Evolutionary conservation across 164 flowering plant genomes (phyloP).

Genomic region (Cinnamomum micranthum): DNA sequence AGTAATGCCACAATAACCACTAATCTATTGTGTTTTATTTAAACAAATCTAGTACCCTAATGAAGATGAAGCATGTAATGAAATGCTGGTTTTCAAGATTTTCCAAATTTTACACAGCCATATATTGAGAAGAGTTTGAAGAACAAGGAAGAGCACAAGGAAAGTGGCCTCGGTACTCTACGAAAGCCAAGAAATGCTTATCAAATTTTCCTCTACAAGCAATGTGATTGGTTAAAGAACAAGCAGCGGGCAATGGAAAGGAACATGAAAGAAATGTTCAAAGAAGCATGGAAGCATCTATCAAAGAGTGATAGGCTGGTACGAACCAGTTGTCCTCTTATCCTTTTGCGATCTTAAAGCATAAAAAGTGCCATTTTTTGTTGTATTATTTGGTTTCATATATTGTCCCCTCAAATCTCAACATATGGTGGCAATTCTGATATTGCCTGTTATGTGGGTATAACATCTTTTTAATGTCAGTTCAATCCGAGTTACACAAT

Average conservation of each 20-base stretch:
- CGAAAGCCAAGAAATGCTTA: conserved; percentile 20
- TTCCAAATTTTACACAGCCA: conserved; percentile 25
- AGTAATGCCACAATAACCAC: neutral
- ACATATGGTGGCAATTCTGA: too few species aligned
- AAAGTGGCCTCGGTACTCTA: neutral
- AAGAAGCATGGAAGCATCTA: conserved; percentile 36
- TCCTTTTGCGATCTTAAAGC: neutral
- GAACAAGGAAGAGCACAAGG: conserved; percentile 16
- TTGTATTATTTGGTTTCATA: neutral
- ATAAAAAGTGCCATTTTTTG: neutral
- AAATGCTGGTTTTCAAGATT: neutral
- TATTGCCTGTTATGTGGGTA: too few species aligned
- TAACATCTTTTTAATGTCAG: too few species aligned
- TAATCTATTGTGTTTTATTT: too few species aligned
- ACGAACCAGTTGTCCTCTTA: neutral
- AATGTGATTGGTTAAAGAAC: conserved; percentile 27
- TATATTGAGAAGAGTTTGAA: conserved; percentile 32
- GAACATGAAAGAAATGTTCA: conserved; percentile 12
- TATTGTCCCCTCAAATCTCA: too few species aligned
- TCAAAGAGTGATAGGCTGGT: conserved; percentile 30
- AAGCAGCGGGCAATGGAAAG: conserved; percentile 15
- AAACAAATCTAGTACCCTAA: neutral
- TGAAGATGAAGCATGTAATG: neutral
- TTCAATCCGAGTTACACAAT: too few species aligned
- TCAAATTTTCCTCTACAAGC: conserved; percentile 28